These are phyloP conservation scores for Neofusicoccum laricinum DNA, from an alignment of 2,329 filamentous ascomycete species.

Conservation along the genomic window DNA sequence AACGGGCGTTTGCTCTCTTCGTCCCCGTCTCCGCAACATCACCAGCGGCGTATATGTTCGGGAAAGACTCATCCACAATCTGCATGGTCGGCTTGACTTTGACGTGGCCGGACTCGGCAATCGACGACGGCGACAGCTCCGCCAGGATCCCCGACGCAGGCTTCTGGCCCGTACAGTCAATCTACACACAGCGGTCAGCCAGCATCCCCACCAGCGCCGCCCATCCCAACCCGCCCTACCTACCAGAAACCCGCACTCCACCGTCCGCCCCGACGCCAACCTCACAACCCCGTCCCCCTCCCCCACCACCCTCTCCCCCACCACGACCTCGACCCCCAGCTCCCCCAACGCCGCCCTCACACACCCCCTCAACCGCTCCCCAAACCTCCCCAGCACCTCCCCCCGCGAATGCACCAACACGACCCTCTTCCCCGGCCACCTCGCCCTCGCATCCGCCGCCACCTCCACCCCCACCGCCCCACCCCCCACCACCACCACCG, in stretches of 20 bases:
- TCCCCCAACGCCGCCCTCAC: constrained; percentile 43
- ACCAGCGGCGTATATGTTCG: constrained; percentile 61
- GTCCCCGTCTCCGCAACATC: constrained; percentile 57
- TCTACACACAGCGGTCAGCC: constrained; percentile 33
- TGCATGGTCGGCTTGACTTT: constrained; percentile 57
- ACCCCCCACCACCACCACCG: not conserved
- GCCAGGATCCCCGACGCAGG: constrained; percentile 54
- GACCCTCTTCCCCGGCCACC: constrained; percentile 56
- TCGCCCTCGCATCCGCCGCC: constrained; percentile 57
- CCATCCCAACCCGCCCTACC: not conserved
- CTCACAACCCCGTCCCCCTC: constrained; percentile 40
- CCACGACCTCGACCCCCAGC: constrained; percentile 51
- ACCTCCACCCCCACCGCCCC: constrained; percentile 30
- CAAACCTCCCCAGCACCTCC: constrained; percentile 53
- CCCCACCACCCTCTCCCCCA: constrained; percentile 49
- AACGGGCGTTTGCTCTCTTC: constrained; percentile 51
- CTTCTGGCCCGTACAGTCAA: constrained; percentile 59
- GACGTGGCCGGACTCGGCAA: constrained; percentile 51
- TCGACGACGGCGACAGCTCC: constrained; percentile 42
- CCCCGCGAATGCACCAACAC: constrained; percentile 57
- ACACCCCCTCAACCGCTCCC: constrained; percentile 37
- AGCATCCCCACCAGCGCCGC: not conserved
- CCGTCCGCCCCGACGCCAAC: constrained; percentile 44
- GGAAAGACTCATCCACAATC: constrained; percentile 46
- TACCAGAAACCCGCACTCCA: constrained; percentile 50